Base-by-base conservation (phyloP, 257 asterid genomes). In the Perilla frutescens region DNA sequence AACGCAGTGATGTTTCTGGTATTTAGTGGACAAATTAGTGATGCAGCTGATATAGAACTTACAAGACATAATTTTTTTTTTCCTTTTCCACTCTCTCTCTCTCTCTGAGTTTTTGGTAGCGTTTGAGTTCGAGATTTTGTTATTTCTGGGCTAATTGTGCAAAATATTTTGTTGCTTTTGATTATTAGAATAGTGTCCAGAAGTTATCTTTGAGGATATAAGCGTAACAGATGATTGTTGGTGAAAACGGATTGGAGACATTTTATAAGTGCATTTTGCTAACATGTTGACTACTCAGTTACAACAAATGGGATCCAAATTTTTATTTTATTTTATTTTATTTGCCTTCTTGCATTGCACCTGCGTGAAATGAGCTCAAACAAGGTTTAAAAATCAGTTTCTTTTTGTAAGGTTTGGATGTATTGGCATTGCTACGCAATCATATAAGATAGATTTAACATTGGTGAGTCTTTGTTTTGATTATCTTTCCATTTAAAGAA, bases 221-320 rank as follows among this genome's bases (percentile, higher is more conserved):
- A 54, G 10, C 32, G 49, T 9, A 5, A 50, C 43, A 50, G 3
- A 41, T 15, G 14, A 32, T 63, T 37, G 48, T 37, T 64, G 55
- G 64, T 9, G 15, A 31, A 14, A 40, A n/a, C 11, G 12, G 61
- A 32, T 59, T 11, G 12, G 39, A 8, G 68, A 40, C 7, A 62
- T 60, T 62, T 9, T 45, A 20, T 14, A 66, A 26, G 47, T 29
- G 53, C 26, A 49, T 67, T 15, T 32, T 14, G 56, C 41, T 48
- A 9, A 14, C 4, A n/a, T 55, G 39, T 32, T 76, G 36, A 9
- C 14, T 60, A 39, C 51, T 79, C 54, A 41, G 65, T 70, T 68
- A 29, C 20, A 41, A 3, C 2, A 44, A 68, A 15, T 41, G 12
- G 44, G 48, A 51, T 32, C 41, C 34, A 7, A 29, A 10, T 56